These are phyloP conservation scores for Fusarium nurragi DNA, from an alignment of 2,329 filamentous ascomycete genomes.

Conservation along the genomic window DNA sequence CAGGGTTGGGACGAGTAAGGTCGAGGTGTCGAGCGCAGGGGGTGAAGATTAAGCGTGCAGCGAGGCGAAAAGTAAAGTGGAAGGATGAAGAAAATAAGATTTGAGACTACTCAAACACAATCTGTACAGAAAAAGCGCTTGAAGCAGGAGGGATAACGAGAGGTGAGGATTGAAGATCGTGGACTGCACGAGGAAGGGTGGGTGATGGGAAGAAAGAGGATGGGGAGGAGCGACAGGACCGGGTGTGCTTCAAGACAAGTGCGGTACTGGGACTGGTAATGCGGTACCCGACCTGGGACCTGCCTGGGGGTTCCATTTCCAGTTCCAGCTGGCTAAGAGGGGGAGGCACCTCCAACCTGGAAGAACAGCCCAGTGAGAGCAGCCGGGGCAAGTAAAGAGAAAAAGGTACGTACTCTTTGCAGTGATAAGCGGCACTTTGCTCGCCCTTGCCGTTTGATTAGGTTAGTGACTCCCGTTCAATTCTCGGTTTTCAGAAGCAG, in stretches of 20 bases:
- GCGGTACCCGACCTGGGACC: conserved; percentile 42
- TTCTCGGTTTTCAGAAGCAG: conserved; percentile 13
- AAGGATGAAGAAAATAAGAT: conserved; percentile 23
- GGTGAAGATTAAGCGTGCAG: conserved; percentile 28
- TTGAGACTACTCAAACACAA: conserved; percentile 44
- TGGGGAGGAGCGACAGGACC: conserved; percentile 52
- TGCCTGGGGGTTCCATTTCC: conserved; percentile 41
- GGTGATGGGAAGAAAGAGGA: conserved; percentile 48
- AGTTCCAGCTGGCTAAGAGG: conserved; percentile 43
- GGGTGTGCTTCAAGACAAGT: conserved; percentile 47
- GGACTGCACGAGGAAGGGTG: conserved; percentile 49
- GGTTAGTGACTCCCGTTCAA: conserved; percentile 26
- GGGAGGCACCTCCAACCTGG: conserved; percentile 22
- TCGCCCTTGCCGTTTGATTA: conserved; percentile 29
- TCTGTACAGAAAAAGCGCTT: conserved; percentile 32
- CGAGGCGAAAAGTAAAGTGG: conserved; percentile 6
- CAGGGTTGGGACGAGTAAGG: conserved; percentile 41
- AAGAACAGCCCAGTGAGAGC: conserved; percentile 7
- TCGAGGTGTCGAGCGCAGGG: conserved; percentile 42
- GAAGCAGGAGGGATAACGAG: conserved; percentile 35
- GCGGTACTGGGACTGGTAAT: conserved; percentile 36
- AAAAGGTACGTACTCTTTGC: conserved; percentile 45
- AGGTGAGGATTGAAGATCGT: conserved; percentile 44
- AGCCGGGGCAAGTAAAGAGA: conserved; percentile 10
- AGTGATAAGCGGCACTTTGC: conserved; percentile 35